These are phyloP conservation scores for Alternaria metachromatica DNA, from an alignment of 2,329 filamentous ascomycete genomes.

Conservation along the genomic window DNA sequence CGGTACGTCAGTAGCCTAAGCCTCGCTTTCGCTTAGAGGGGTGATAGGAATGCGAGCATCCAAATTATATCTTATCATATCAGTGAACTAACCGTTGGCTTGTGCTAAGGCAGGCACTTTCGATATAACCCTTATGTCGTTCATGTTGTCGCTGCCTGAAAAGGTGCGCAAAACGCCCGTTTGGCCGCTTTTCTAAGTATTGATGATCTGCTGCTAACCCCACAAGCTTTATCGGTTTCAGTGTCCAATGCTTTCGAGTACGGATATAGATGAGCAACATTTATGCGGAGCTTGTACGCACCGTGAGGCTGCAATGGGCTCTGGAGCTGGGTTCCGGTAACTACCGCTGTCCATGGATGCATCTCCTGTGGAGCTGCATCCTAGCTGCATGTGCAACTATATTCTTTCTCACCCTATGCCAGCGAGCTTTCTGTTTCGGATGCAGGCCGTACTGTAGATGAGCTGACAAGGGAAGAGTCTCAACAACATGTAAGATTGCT, in stretches of 20 bases:
- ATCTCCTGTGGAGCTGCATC: not conserved
- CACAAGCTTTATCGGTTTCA: not conserved
- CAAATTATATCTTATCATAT: not conserved
- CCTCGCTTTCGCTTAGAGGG: not conserved
- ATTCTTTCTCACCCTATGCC: slow-evolving; percentile 10
- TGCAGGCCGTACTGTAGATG: slow-evolving; percentile 8
- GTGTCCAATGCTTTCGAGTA: not conserved
- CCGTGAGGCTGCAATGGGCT: not conserved
- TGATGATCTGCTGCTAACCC: not conserved
- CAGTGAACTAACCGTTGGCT: not conserved
- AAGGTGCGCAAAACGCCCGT: not conserved
- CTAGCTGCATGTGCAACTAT: slow-evolving; percentile 5
- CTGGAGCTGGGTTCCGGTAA: not conserved
- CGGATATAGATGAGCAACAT: not conserved
- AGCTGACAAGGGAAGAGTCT: slow-evolving; percentile 5
- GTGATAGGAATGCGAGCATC: not conserved
- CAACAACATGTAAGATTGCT: slow-evolving; percentile 9
- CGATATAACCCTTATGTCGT: not conserved
- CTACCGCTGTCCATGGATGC: slow-evolving; percentile 4
- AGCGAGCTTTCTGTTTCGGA: slow-evolving; percentile 8
- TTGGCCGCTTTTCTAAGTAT: not conserved
- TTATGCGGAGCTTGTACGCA: not conserved
- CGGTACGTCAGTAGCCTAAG: not conserved
- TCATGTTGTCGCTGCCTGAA: not conserved
- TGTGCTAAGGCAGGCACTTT: not conserved